Conservation (phyloP, 768 basidiomycete genomes). For the Plicaturopsis crispa region DNA sequence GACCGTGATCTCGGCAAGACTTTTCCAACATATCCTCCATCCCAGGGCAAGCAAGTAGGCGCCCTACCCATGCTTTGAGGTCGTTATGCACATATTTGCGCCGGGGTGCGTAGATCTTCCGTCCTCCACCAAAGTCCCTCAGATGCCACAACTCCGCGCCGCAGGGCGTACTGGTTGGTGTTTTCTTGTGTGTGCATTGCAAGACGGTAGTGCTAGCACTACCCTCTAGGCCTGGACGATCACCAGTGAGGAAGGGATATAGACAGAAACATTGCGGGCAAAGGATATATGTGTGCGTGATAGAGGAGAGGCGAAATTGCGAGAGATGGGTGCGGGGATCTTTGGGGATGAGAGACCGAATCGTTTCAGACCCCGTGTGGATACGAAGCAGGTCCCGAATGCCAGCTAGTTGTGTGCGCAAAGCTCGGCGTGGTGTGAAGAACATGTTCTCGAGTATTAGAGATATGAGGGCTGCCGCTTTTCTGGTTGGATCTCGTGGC, state of each 20-base stretch:
- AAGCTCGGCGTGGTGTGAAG: constrained; percentile 13
- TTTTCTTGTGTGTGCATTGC: too few relatives aligned
- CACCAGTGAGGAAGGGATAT: constrained; percentile 8
- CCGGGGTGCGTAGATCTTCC: background rate
- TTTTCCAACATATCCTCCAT: background rate
- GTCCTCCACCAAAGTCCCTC: background rate
- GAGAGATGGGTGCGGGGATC: constrained; percentile 3
- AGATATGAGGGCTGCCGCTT: too few relatives aligned
- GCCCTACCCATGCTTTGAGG: constrained; percentile 1
- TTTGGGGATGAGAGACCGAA: too few relatives aligned
- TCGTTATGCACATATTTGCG: constrained; percentile 2
- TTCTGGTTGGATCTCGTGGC: too few relatives aligned
- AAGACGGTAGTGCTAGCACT: background rate
- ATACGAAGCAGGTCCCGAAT: constrained; percentile 10
- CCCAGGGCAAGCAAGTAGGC: background rate
- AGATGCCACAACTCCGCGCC: too few relatives aligned
- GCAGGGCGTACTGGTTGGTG: too few relatives aligned
- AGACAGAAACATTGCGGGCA: constrained; percentile 18
- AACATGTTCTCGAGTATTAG: constrained; percentile 15
- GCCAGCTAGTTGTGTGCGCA: constrained; percentile 13
- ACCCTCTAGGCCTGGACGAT: too few relatives aligned
- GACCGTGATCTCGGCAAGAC: too few relatives aligned
- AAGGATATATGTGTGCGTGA: constrained; percentile 10
- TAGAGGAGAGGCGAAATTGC: constrained; percentile 15
- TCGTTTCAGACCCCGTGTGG: constrained; percentile 11